Base-by-base conservation (phyloP, 768 basidiomycete genomes). In the Myochromella boudieri region DNA sequence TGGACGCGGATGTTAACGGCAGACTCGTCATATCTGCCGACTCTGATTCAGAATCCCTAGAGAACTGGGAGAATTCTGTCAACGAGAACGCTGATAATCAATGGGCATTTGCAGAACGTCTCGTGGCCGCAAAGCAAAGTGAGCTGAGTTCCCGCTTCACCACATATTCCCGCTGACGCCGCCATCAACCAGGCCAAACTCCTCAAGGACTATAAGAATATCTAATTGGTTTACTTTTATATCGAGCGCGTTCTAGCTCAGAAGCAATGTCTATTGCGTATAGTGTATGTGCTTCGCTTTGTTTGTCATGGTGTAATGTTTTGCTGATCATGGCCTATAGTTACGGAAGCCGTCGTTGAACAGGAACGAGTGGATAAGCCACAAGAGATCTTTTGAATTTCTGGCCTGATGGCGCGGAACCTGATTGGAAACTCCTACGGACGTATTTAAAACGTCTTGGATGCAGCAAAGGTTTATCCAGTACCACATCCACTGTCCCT, bases 11-110 rank as follows among this genome's bases (percentile, higher is more conserved):
- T 9, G 59, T n/a, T n/a, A n/a, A 57, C 18, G 28, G 44, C 8
- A 53, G 57, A 27, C 38, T 62, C 14, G 59, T 57, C 18, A 52
- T 62, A 11, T 37, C 62, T 14, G n/a, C n/a, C n/a, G n/a, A n/a
- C n/a, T 57, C 54, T 11, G 60, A 62, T 29, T 53, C 52, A 15
- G 53, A 64, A 31, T 53, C 51, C 24, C 24, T 62, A 24, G 55
- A 50, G n/a, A 55, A 58, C 26, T 60, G 60, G 62, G 59, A 62
- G 41, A 52, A 46, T 20, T 59, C 53, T 11, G 29, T 63, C 17
- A 41, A 51, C 22, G 51, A 46, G 17, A 42, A 46, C 6, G 49
- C 53, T 14, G 58, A 61, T 17, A 42, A 46, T 14, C 50, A 56
- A 18, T 60, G 59, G 60, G 52, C 36, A n/a, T 61, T 57, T 45